Percentiles rank a stretch among this genome's conserved stretches.
These are phyloP conservation scores for Tolypocladium album DNA, from an alignment of 2,329 filamentous ascomycete genomes.

Conservation along the genomic window DNA sequence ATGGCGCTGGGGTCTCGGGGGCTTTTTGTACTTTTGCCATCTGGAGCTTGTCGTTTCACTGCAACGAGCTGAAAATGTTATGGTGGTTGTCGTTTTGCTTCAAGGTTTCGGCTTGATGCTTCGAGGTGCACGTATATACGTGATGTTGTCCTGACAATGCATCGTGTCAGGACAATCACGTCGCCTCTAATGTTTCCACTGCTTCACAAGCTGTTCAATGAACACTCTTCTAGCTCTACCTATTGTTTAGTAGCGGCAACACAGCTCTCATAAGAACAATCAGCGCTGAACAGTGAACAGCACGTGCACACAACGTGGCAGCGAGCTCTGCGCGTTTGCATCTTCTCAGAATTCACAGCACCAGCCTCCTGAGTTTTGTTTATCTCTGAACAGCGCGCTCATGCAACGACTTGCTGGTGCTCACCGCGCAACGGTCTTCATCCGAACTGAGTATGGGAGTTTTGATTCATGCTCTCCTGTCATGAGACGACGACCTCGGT, in stretches of 20 bases:
- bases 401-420: not conserved
- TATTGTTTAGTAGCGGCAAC: not conserved
- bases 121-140: not conserved
- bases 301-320: not conserved
- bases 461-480: not conserved
- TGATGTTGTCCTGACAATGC: not conserved
- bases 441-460: not conserved
- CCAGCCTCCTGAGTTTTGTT: not conserved
- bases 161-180: not conserved
- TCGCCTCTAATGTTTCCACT: not conserved
- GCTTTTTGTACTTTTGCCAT: not conserved
- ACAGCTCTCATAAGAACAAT: not conserved
- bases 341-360: not conserved
- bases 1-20: not conserved
- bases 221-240: not conserved
- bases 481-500: not conserved
- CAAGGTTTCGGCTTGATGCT: not conserved
- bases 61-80: not conserved
- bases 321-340: not conserved
- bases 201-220: not conserved
- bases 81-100: not conserved
- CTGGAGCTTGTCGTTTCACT: not conserved
- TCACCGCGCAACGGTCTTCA: not conserved
- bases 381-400: not conserved
- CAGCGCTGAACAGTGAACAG: not conserved